Percentiles rank a stretch among this genome's conserved stretches.
Conservation (phyloP, 805 yeast species). For the Priceomyces medius region DNA sequence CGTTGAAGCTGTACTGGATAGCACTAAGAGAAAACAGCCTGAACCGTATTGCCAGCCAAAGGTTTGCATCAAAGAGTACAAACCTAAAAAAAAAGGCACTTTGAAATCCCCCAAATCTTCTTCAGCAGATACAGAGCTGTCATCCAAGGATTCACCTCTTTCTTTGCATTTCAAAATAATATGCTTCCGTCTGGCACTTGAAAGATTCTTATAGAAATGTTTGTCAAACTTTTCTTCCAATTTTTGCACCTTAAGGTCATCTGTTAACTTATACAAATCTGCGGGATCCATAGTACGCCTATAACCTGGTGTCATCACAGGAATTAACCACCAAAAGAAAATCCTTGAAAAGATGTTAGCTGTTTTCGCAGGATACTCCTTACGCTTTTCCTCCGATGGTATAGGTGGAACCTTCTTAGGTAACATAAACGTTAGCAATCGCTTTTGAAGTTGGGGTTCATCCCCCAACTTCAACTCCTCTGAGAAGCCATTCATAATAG, state of each 20-base stretch:
- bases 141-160: constrained; percentile 18
- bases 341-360: constrained; percentile 42
- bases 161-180: constrained; percentile 21
- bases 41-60: constrained; percentile 20
- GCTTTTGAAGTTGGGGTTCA: constrained; percentile 23
- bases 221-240: constrained; percentile 32
- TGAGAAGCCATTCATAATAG: no score
- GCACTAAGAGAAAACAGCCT: constrained; percentile 1
- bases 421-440: constrained; percentile 33
- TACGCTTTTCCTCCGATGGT: constrained; percentile 52
- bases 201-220: background rate
- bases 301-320: constrained; percentile 67
- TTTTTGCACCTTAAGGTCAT: constrained; percentile 31
- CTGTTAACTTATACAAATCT: constrained; percentile 49
- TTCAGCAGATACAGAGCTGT: constrained; percentile 14
- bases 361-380: constrained; percentile 39
- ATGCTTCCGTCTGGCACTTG: no score
- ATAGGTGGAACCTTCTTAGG: constrained; percentile 49
- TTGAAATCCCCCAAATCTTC: constrained; percentile 29
- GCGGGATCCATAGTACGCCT: constrained; percentile 65
- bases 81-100: constrained; percentile 20
- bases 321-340: constrained; percentile 68
- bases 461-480: no score
- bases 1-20: constrained; percentile 7
- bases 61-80: constrained; percentile 21